A percentile compares a stretch with the other conserved stretches of the same genome.
phyloP scores from a whole-genome alignment of 176 grass and related monocot species.

The Guadua angustifolia region DNA sequence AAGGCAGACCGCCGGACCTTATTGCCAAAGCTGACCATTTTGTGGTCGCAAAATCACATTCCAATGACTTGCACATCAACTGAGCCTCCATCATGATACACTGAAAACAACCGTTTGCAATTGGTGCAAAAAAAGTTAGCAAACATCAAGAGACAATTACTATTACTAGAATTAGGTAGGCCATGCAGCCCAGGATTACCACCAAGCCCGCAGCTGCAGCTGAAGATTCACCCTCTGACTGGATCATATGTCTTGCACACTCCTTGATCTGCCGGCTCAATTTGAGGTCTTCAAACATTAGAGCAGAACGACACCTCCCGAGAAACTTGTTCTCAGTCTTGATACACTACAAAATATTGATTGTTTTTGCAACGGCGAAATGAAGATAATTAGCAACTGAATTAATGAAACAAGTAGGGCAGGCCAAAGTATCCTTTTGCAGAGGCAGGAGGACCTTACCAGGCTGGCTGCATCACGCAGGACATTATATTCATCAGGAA shows the following conservation, averaged over 20 bases:
- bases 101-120: background rate
- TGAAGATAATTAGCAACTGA: background rate
- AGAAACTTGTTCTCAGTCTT: background rate
- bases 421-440: background rate
- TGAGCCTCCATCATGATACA: background rate
- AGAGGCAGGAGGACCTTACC: background rate
- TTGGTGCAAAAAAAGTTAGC: background rate
- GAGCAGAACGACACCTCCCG: no score
- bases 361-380: background rate
- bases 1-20: background rate
- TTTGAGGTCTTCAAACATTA: background rate
- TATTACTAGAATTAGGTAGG: background rate
- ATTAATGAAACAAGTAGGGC: background rate
- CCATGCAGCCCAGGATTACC: background rate
- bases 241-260: background rate
- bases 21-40: background rate
- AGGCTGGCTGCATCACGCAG: background rate
- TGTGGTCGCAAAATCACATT: background rate
- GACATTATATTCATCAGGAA: background rate
- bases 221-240: background rate
- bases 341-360: background rate
- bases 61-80: background rate
- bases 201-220: background rate
- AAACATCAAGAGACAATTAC: background rate
- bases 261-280: background rate